A percentile compares a stretch with the other conserved stretches of the same genome.
phyloP scores from a whole-genome alignment of 345 rosid species.

The Camelina neglecta region DNA sequence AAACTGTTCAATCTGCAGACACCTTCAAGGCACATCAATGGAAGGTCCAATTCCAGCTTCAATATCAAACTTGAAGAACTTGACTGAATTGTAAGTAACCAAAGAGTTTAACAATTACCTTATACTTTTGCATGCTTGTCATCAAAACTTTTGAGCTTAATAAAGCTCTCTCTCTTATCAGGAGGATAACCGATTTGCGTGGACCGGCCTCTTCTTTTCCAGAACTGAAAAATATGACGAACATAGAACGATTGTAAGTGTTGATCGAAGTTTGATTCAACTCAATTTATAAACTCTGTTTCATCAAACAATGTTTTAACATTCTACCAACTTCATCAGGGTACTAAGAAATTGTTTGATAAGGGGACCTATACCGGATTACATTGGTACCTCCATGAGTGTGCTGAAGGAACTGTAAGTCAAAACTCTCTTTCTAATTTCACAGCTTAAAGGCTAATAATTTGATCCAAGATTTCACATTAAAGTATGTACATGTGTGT shows the following conservation, averaged over 20 bases:
- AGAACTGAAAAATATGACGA: constrained; percentile 43
- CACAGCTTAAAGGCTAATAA: constrained; percentile 1
- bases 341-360: constrained; percentile 66
- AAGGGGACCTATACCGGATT: constrained; percentile 53
- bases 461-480: constrained; percentile 5
- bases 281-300: not conserved
- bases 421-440: constrained; percentile 4
- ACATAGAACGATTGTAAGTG: constrained; percentile 62
- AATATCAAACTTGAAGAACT: constrained; percentile 57
- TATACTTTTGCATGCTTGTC: not conserved
- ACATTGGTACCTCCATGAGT: constrained; percentile 49
- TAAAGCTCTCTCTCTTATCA: constrained; percentile 25
- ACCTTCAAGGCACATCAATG: constrained; percentile 84
- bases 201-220: constrained; percentile 64
- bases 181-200: constrained; percentile 73
- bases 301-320: constrained; percentile 9
- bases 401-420: constrained; percentile 58
- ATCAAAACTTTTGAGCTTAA: not conserved
- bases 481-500: not conserved
- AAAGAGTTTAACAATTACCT: not conserved
- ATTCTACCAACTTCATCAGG: constrained; percentile 48
- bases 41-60: constrained; percentile 86
- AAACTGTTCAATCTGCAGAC: constrained; percentile 44
- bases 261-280: not conserved
- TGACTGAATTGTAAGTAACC: constrained; percentile 61